phyloP scores from a whole-genome alignment of 2,329 filamentous ascomycete species.

The Fusarium luffae region DNA sequence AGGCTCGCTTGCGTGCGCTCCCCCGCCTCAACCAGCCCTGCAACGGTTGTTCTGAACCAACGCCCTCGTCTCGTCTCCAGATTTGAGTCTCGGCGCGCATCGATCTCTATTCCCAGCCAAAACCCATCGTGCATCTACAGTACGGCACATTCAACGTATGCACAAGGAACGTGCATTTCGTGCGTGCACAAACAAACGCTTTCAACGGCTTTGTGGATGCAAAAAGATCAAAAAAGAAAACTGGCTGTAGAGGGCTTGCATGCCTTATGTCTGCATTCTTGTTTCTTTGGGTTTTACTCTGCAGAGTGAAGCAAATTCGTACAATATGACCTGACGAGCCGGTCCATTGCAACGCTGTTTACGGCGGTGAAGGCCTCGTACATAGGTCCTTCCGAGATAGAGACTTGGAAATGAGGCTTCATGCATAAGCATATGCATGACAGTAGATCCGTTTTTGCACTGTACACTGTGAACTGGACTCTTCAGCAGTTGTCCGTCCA shows the following conservation, averaged over 20 bases:
- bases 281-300: background rate
- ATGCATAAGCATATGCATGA: slow-evolving; percentile 14
- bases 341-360: slow-evolving; percentile 17
- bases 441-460: slow-evolving; percentile 15
- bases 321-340: slow-evolving; percentile 3
- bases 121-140: slow-evolving; percentile 39
- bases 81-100: slow-evolving; percentile 8
- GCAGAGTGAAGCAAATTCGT: background rate
- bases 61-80: slow-evolving; percentile 7
- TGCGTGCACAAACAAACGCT: slow-evolving; percentile 10
- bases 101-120: slow-evolving; percentile 29
- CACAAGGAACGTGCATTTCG: slow-evolving; percentile 33
- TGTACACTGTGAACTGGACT: slow-evolving; percentile 1
- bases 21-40: slow-evolving; percentile 28
- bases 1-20: slow-evolving; percentile 8
- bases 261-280: slow-evolving; percentile 23
- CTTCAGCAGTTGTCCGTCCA: slow-evolving; percentile 1
- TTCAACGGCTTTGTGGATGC: slow-evolving; percentile 35
- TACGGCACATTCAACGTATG: slow-evolving; percentile 8
- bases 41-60: slow-evolving; percentile 21
- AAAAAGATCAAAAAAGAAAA: background rate
- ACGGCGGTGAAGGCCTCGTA: slow-evolving; percentile 30
- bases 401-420: slow-evolving; percentile 32
- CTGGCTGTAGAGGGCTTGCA: slow-evolving; percentile 25
- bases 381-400: slow-evolving; percentile 8